Base-by-base conservation (phyloP, 2,329 filamentous ascomycete species). In the Aspergillaceae sp. region DNA sequence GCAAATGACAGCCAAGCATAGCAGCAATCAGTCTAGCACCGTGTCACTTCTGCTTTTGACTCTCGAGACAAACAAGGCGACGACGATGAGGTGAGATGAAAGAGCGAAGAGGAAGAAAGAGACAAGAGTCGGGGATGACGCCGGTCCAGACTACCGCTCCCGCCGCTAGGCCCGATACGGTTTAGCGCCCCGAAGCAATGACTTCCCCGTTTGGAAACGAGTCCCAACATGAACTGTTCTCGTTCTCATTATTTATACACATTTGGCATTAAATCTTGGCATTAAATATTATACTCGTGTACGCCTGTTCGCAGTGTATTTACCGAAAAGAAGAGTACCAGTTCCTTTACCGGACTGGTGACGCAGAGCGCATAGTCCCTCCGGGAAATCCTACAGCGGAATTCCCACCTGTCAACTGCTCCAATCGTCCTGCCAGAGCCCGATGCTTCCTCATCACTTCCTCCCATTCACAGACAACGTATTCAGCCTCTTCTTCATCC, bases 391-490 rank as follows among this genome's bases (percentile, higher is more conserved):
- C 52, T 35, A 51, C 26, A 30, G 40, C 11, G 9, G 40, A 8
- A 44, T 51, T 50, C 11, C 57, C 54, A 34, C 59, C 56, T 4
- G 67, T 70, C 42, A 70, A 54, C 51, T 69, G 66, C 47, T 70
- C 67, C 46, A 70, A 49, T 34, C 87, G 80, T 7, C 88, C 87
- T 11, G 90, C 88, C 59, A 96, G 75, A 8, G 90, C 77, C 38
- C 87, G 81, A 70, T 96, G 91, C 55, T 91, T 86, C 66, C 86
- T 87, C 65, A 94, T 88, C 32, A 94, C 79, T 48, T 90, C 86
- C 34, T 89, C 86, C 90, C 90, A 96, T 66, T 95, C 68, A 32
- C 60, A 64, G 29, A 44, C 52, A 82, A 50, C 77, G 71, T 63
- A 61, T n/a, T 61, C 62, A 59, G 72, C 56, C 55, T 64, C 64